Evolutionary conservation across 2,329 filamentous ascomycete species (phyloP), one percentile per base, ranked within the genome.

Genomic region (Peltaster fructicola): DNA sequence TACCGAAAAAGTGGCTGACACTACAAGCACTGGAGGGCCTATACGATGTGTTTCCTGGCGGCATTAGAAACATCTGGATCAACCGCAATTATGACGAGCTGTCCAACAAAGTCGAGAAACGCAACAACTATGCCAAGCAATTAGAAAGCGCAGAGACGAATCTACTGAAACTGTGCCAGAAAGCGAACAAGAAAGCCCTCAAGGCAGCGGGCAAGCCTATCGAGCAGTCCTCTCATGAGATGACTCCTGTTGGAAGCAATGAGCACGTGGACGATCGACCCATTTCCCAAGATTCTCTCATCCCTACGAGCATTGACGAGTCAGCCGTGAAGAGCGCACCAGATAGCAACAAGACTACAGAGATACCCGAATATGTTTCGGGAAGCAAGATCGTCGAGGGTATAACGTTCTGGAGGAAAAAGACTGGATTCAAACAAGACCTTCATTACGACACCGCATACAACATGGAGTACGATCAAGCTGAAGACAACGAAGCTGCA

Each of bases 1-100:
- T 98, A 25, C 88, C 88, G 1, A 59, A 66, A 19, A 91, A 90
- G 44, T 98, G 88, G 88, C 68, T 91, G 6, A 81, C 68, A 2
- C 67, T 80, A 23, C 73, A 91, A 21, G 79, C 80, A 1, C 62
- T 98, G 4, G 65, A 71, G 30, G 76, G 75, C 1, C 60, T 98
- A 0, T 98, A 90, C 42, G 88, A 98, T 47, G 84, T 95, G 1
- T 95, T 93, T 39, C 88, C 88, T 0, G 88, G 88, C 11, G 88
- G 88, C 15, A 75, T 98, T 43, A 70, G 80, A 31, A 95, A 95
- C 38, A 78, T 98, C 22, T 98, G 85, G 84, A 73, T 98, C 40
- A 98, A 93, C 31, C 69, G 85, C 32, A 79, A 98, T 44, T 74
- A 81, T 37, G 79, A 84, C 20, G 65, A 73, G 6, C 63, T 98